These are phyloP conservation scores for Beauveria medogensis DNA, from an alignment of 2,329 filamentous ascomycete genomes.

Conservation along the genomic window DNA sequence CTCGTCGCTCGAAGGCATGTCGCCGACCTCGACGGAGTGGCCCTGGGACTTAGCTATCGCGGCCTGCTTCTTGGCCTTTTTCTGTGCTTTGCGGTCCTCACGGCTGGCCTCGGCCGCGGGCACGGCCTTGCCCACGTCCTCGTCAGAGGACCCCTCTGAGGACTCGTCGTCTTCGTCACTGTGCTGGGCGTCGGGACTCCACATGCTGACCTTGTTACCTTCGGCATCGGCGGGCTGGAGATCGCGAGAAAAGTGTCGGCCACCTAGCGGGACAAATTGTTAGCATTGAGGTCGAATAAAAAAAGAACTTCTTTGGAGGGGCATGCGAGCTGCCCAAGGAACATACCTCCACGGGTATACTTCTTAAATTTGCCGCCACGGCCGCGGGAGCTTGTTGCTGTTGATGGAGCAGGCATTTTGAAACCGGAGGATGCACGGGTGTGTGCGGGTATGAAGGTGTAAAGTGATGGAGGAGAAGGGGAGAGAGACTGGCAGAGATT, in stretches of 20 bases:
- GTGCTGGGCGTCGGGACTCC: constrained; percentile 53
- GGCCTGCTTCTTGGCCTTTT: constrained; percentile 86
- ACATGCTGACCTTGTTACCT: constrained; percentile 83
- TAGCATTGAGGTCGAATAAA: constrained; percentile 11
- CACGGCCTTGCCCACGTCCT: constrained; percentile 39
- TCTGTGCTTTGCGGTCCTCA: constrained; percentile 78
- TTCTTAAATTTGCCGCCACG: constrained; percentile 93
- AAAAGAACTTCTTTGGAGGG: neutral
- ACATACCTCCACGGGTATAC: constrained; percentile 75
- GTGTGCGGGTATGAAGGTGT: neutral
- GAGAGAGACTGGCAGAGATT: neutral
- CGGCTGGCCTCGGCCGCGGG: constrained; percentile 44
- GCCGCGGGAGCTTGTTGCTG: constrained; percentile 54
- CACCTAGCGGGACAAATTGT: constrained; percentile 48
- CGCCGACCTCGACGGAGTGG: constrained; percentile 69
- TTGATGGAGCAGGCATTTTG: constrained; percentile 36
- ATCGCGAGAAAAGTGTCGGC: constrained; percentile 91
- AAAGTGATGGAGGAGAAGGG: neutral
- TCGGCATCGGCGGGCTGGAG: constrained; percentile 82
- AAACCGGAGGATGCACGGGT: constrained; percentile 10
- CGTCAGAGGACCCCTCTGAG: constrained; percentile 43
- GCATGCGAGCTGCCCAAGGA: neutral
- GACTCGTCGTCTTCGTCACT: constrained; percentile 45
- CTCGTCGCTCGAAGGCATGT: constrained; percentile 69
- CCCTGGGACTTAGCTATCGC: constrained; percentile 71